These are phyloP conservation scores for Deinandra increscens DNA, from an alignment of 129 eudicot species.

Conservation along the genomic window DNA sequence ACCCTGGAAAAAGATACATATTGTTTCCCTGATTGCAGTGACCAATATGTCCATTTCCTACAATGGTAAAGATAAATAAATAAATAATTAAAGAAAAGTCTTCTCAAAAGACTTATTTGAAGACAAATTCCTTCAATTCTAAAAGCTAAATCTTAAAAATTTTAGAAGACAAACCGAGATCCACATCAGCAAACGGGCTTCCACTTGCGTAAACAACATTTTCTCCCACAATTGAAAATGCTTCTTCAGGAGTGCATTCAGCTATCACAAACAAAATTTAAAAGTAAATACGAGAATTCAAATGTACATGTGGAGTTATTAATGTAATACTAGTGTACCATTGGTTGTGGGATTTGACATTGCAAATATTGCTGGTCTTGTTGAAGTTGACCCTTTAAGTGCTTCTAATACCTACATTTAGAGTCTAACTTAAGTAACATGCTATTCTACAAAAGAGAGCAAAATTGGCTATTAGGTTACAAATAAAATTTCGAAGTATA, in stretches of 20 bases:
- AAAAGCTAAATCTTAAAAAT: conserved; percentile 2
- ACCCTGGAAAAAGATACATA: conserved; percentile 99
- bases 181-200: conserved; percentile 88
- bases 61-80: background rate
- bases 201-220: conserved; percentile 88
- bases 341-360: conserved; percentile 95
- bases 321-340: conserved; percentile 46
- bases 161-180: conserved; percentile 66
- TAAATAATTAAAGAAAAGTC: background rate
- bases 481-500: conserved; percentile 21
- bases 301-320: conserved; percentile 6
- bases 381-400: conserved; percentile 82
- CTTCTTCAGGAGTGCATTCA: conserved; percentile 96
- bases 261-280: conserved; percentile 40
- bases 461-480: background rate
- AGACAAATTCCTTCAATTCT: background rate
- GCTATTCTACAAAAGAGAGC: background rate
- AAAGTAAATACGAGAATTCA: background rate
- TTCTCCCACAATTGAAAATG: conserved; percentile 84
- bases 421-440: background rate
- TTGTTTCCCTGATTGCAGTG: conserved; percentile 97
- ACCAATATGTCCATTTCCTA: conserved; percentile 85
- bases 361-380: conserved; percentile 95
- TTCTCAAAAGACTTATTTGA: background rate
- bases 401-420: conserved; percentile 82